Base-by-base conservation (phyloP, 2,329 filamentous ascomycete species). In the Ceratocystis colombiana region DNA sequence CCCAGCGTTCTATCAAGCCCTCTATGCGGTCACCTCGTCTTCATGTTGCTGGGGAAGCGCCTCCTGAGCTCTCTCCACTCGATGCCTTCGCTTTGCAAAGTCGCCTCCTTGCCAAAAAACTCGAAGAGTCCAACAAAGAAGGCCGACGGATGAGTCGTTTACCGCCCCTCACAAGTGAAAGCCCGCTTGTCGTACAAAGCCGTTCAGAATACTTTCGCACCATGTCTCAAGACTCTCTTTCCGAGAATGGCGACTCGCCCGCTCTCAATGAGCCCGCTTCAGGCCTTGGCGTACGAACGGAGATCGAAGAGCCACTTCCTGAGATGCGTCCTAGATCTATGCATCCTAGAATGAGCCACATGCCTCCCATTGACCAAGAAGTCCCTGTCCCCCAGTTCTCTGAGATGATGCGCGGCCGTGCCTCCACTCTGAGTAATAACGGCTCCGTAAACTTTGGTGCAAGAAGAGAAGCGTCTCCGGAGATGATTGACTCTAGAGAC, bases 51-150 rank as follows among this genome's bases (percentile, higher is more conserved):
- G 89, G 89, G 69, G 89, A 93, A 71, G 83, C 88, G 0, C 93
- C 94, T 22, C 94, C 94, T 4, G 89, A 94, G 64, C 81, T 97
- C 66, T 97, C 94, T 6, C 94, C 94, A 10, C 83, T 99, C 70
- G 94, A 99, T 80, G 93, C 93, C 61, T 95, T 99, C 74, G 93
- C 93, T 25, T 82, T 93, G 69, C 93, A 97, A 73, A 95, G 92
- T 71, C 87, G 93, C 67, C 78, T 95, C 71, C 82, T 99, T 64
- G 91, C 91, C 48, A 89, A 85, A 76, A 88, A 96, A 76, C 84
- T 99, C 68, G 88, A 96, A 74, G 87, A 94, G 71, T 87, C 84
- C 69, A 83, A 84, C 72, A 86, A 84, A 72, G 83, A 84, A 69
- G 91, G 89, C 62, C 85, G 86, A 70, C 84, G 92, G 67, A 83